Base-by-base conservation (phyloP, 768 basidiomycete species). In the Termitomyces sp. region DNA sequence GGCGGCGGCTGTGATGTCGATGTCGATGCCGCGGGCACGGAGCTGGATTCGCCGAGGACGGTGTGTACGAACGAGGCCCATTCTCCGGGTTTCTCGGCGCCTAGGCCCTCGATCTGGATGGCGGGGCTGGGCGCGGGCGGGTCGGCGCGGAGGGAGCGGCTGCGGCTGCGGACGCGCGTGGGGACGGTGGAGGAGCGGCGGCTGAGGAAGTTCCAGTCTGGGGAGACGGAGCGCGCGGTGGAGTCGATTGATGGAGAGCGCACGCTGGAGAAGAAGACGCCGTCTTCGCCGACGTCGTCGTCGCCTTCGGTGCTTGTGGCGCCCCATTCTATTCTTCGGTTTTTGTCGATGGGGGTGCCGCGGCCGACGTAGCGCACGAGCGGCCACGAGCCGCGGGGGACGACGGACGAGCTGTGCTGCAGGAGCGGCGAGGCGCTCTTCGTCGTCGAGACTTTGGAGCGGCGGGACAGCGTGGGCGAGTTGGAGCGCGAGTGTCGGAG, bases 341-440 rank as follows among this genome's bases (percentile, higher is more conserved):
- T 73, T 16, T 67, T 73, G 61, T 80, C 79, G 18, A 80, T 72
- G 1, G 79, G 80, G 1, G 80, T 82, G 1, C 80, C 80, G 22
- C 78, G 70, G 12, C 77, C 79, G 6, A 79, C 73, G 59, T 79
- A 79, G 48, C 69, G 70, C 40, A 75, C 65, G 18, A 76, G 66
- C 0, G 78, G 78, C 76, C 77, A 79, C 1, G 80, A 77, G 6
- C 77, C 75, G 9, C 74, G 66, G 13, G 69, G 61, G n/a, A 68
- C 61, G n/a, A n/a, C n/a, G n/a, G n/a, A n/a, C n/a, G n/a, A n/a
- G n/a, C n/a, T n/a, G n/a, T n/a, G n/a, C n/a, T n/a, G 62, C 33
- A 69, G 63, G 12, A 67, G 67, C 1, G 70, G 67, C 20, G 70
- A 66, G 0, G 73, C 66, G 24, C 63, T 58, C 54, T 70, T 72